Conservation (phyloP, 495 filamentous ascomycete genomes). For the Letharia lupina region DNA sequence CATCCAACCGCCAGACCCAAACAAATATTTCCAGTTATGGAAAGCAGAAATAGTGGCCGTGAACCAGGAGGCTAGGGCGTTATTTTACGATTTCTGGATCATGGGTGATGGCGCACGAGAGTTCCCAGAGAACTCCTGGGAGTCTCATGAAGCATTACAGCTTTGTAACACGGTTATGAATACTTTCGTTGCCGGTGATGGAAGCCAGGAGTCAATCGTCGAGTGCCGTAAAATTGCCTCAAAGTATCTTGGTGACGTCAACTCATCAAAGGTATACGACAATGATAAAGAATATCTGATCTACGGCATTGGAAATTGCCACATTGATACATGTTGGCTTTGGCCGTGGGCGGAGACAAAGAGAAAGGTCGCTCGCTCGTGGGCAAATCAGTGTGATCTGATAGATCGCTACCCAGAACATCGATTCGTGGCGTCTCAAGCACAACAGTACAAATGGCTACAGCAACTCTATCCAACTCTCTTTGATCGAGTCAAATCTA, state of each 20-base stretch:
- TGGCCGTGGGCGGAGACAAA: constrained; percentile 99
- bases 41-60: constrained; percentile 84
- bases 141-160: constrained; percentile 76
- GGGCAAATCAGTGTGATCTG: constrained; percentile 90
- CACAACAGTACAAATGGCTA: constrained; percentile 97
- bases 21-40: constrained; percentile 66
- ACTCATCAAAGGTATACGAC: constrained; percentile 78
- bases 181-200: constrained; percentile 69
- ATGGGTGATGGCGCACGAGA: constrained; percentile 80
- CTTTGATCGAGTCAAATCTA: constrained; percentile 81
- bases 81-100: constrained; percentile 92
- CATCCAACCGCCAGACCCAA: constrained; percentile 80
- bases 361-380: constrained; percentile 90
- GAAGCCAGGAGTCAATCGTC: constrained; percentile 64
- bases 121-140: constrained; percentile 72
- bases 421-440: constrained; percentile 83
- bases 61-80: constrained; percentile 71
- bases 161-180: constrained; percentile 83
- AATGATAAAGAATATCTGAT: constrained; percentile 64
- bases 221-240: constrained; percentile 73
- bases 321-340: constrained; percentile 96
- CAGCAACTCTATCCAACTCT: constrained; percentile 78
- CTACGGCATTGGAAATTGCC: constrained; percentile 87
- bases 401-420: constrained; percentile 94
- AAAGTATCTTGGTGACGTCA: constrained; percentile 71